Evolutionary conservation across 1,284 basidiomycete genomes (phyloP).

Genomic region (Melampsora americana): DNA sequence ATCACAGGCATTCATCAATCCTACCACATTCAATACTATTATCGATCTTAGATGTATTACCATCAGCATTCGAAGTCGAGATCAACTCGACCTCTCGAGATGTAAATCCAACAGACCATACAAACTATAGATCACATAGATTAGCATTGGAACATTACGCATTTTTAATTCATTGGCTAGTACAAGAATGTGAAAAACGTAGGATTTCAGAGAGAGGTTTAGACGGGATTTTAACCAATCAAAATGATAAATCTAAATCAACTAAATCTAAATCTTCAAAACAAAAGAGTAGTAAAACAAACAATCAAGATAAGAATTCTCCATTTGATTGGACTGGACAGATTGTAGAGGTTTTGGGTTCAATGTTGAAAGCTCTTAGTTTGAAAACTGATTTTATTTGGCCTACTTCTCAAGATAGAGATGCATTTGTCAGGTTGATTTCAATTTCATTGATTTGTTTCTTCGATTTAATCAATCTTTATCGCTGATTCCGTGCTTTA

Average conservation of each 20-base stretch:
- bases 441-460: not conserved
- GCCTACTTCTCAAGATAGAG: slow-evolving; percentile 77
- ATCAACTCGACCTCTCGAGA: slow-evolving; percentile 69
- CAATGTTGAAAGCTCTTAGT: slow-evolving; percentile 70
- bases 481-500: not conserved
- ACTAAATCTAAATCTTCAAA: slow-evolving; percentile 10
- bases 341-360: slow-evolving; percentile 65
- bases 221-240: not conserved
- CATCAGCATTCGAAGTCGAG: slow-evolving; percentile 60
- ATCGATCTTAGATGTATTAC: slow-evolving; percentile 46
- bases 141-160: slow-evolving; percentile 77
- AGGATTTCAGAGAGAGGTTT: slow-evolving; percentile 11
- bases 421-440: slow-evolving; percentile 66
- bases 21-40: slow-evolving; percentile 43
- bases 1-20: slow-evolving; percentile 41
- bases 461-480: not conserved
- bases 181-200: slow-evolving; percentile 67
- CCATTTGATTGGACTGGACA: slow-evolving; percentile 65
- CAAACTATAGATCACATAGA: slow-evolving; percentile 68
- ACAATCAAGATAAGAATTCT: not conserved
- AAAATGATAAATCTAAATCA: slow-evolving; percentile 20
- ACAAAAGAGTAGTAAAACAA: slow-evolving; percentile 7
- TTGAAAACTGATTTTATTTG: slow-evolving; percentile 77
- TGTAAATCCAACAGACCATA: slow-evolving; percentile 63
- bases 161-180: slow-evolving; percentile 82